These are phyloP conservation scores for Polysphondylium violaceum DNA, from an alignment of 78 protist species.

Conservation along the genomic window DNA sequence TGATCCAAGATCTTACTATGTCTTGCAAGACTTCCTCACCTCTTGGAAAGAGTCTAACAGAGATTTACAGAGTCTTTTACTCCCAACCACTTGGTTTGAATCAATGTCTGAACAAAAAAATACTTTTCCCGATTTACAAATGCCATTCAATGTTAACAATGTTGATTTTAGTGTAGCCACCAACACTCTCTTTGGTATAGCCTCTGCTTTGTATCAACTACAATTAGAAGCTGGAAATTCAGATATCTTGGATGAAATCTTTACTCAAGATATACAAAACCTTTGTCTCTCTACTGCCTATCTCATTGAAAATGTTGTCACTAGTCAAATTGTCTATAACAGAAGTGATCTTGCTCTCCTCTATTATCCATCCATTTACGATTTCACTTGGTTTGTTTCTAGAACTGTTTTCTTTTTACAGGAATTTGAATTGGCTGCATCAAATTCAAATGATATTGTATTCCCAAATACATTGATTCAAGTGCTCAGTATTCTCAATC, in stretches of 20 bases:
- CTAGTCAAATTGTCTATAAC: conserved; percentile 1
- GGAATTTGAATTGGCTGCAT: not conserved
- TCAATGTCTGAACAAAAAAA: not conserved
- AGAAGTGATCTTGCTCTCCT: not conserved
- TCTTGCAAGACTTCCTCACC: not conserved
- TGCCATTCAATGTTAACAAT: conserved; percentile 9
- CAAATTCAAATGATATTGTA: not conserved
- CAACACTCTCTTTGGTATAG: conserved; percentile 24
- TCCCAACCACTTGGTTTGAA: not conserved
- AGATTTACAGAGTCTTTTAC: not conserved
- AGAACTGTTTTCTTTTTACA: not conserved
- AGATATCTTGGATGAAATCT: not conserved
- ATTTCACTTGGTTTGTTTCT: conserved; percentile 40
- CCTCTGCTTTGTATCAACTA: not conserved
- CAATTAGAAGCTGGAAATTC: not conserved
- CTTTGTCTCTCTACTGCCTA: not conserved
- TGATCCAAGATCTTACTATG: conserved; percentile 37
- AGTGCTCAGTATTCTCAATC: not conserved
- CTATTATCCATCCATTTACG: conserved; percentile 32
- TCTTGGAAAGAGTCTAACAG: not conserved
- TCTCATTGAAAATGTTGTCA: conserved; percentile 1
- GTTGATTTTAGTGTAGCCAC: conserved; percentile 1
- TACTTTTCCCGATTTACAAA: not conserved
- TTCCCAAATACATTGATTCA: not conserved
- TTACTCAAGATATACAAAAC: conserved; percentile 7